phyloP scores from a whole-genome alignment of 1,284 basidiomycete genomes.

The Rhodotorula sp. region DNA sequence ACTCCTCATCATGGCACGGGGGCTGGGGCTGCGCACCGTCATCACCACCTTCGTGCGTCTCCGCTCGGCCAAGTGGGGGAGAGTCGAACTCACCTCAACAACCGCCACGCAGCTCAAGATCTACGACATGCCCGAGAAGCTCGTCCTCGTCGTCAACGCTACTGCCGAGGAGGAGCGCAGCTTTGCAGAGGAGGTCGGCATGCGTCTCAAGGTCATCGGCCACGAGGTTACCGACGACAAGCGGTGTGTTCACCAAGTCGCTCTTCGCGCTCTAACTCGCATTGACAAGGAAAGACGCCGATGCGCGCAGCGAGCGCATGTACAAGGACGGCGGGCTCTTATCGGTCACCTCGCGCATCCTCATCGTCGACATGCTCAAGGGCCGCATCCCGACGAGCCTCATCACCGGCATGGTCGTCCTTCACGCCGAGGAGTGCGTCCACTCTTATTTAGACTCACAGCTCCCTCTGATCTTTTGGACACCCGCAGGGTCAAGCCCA shows the following conservation, averaged over 20 bases:
- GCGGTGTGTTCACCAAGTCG: slow-evolving; percentile 1
- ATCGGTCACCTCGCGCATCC: slow-evolving; percentile 88
- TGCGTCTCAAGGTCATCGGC: slow-evolving; percentile 77
- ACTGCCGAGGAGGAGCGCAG: slow-evolving; percentile 81
- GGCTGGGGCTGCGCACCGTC: slow-evolving; percentile 77
- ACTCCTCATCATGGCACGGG: slow-evolving; percentile 79
- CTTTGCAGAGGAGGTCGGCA: slow-evolving; percentile 87
- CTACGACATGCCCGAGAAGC: slow-evolving; percentile 84
- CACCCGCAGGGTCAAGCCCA: slow-evolving; percentile 69
- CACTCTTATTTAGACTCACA: too few relatives aligned
- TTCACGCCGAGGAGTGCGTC: slow-evolving; percentile 84
- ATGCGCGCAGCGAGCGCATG: slow-evolving; percentile 73
- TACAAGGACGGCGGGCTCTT: slow-evolving; percentile 87
- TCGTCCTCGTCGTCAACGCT: slow-evolving; percentile 81
- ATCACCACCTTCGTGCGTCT: slow-evolving; percentile 66
- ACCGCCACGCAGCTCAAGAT: slow-evolving; percentile 64
- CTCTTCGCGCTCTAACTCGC: background rate
- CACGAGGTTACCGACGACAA: slow-evolving; percentile 73
- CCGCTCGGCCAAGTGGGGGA: background rate
- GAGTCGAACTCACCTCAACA: background rate
- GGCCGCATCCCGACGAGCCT: slow-evolving; percentile 78
- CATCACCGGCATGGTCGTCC: slow-evolving; percentile 88
- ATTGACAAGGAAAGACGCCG: background rate
- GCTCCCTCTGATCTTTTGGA: too few relatives aligned
- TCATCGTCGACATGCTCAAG: slow-evolving; percentile 91